A percentile compares a stretch with the other conserved stretches of the same genome.
phyloP scores from a whole-genome alignment of 345 rosid genomes.

The Brassica carinata region DNA sequence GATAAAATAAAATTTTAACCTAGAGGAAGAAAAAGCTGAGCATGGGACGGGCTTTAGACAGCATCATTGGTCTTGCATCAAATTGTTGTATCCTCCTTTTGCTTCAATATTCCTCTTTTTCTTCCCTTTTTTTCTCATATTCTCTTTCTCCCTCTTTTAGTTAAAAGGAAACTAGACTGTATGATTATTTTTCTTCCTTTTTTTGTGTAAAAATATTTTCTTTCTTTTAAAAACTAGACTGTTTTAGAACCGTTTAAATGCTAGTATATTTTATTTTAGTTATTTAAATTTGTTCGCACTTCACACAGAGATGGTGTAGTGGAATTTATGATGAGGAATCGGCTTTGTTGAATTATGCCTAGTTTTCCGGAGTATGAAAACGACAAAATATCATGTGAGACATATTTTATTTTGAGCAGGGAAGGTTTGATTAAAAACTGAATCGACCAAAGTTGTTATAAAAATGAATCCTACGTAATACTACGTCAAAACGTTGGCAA shows the following conservation, averaged over 20 bases:
- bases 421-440: constrained; percentile 11
- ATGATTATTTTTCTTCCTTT: neutral
- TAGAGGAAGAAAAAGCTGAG: constrained; percentile 40
- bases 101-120: constrained; percentile 37
- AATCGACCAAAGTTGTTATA: neutral
- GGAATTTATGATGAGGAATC: constrained; percentile 31
- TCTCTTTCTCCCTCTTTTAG: constrained; percentile 24
- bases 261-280: neutral
- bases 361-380: constrained; percentile 39
- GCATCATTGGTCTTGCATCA: constrained; percentile 40
- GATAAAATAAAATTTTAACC: neutral
- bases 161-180: constrained; percentile 20
- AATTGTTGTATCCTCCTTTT: constrained; percentile 36
- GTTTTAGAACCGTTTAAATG: constrained; percentile 8
- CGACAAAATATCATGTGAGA: constrained; percentile 22
- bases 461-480: constrained; percentile 4
- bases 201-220: neutral
- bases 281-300: constrained; percentile 4
- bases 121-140: constrained; percentile 26
- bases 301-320: constrained; percentile 16
- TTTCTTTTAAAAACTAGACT: neutral
- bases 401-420: neutral
- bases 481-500: constrained; percentile 8
- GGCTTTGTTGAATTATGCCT: constrained; percentile 29
- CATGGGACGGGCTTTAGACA: constrained; percentile 43